These are phyloP conservation scores for Malus sieversii DNA, from an alignment of 306 rosid species.

Conservation along the genomic window DNA sequence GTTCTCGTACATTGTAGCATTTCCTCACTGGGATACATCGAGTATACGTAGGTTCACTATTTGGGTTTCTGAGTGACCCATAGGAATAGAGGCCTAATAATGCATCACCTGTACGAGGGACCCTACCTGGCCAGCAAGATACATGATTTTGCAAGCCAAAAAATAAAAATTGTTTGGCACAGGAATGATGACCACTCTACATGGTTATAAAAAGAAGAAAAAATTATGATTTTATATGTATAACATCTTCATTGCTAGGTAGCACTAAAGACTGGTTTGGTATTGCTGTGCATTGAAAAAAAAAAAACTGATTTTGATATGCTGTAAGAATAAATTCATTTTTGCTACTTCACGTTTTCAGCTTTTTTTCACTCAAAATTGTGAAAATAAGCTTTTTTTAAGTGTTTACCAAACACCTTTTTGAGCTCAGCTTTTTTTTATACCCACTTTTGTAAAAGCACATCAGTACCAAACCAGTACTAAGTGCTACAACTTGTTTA, in stretches of 20 bases:
- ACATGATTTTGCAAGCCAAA: conserved; percentile 3
- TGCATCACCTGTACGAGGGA: not conserved
- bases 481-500: no score
- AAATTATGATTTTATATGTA: not conserved
- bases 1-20: conserved; percentile 30
- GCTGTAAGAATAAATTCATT: no score
- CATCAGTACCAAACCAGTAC: no score
- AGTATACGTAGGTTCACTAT: not conserved
- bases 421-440: no score
- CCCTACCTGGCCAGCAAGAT: not conserved
- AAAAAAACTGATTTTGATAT: no score
- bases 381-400: no score
- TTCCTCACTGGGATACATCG: conserved; percentile 13
- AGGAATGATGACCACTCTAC: not conserved
- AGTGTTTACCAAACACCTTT: no score
- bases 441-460: no score
- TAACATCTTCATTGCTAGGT: no score
- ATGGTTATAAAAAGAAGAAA: not conserved
- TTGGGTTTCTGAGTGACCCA: conserved; percentile 12
- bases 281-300: no score
- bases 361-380: no score
- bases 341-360: no score
- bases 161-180: not conserved
- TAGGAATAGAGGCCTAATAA: conserved; percentile 23
- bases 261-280: not conserved